phyloP scores from a whole-genome alignment of 805 yeast genomes.

The Lipomyces yamadae region DNA sequence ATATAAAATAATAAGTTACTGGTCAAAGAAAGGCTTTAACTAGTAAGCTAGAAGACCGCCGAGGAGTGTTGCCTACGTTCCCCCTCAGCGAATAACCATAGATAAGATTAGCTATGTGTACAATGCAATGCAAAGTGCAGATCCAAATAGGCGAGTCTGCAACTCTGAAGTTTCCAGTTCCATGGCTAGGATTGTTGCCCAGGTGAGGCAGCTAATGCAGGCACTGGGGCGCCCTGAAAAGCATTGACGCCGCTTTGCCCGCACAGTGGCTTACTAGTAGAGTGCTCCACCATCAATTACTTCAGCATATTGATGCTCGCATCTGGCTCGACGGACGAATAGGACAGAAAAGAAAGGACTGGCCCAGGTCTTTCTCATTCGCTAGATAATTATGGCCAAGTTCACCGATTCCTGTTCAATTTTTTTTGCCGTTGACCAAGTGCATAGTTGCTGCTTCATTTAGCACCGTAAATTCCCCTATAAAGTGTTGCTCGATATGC shows the following conservation, averaged over 20 bases:
- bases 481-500: background rate
- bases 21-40: no score
- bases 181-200: background rate
- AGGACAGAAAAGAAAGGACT: background rate
- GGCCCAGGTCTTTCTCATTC: no score
- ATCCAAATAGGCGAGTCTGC: background rate
- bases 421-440: background rate
- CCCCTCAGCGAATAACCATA: no score
- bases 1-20: no score
- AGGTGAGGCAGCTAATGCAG: conserved; percentile 4
- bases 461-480: background rate
- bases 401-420: no score
- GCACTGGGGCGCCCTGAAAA: background rate
- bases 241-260: background rate
- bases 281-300: no score
- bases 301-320: background rate
- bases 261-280: no score
- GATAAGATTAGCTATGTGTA: no score
- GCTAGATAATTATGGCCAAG: no score
- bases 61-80: no score
- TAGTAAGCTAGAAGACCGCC: no score
- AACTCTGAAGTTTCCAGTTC: background rate
- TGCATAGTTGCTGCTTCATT: background rate
- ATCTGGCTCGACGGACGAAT: background rate
- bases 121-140: background rate